Evolutionary conservation across 768 basidiomycete species (phyloP), one percentile per base, ranked within the genome.

Genomic region (Naganishia antarctica): DNA sequence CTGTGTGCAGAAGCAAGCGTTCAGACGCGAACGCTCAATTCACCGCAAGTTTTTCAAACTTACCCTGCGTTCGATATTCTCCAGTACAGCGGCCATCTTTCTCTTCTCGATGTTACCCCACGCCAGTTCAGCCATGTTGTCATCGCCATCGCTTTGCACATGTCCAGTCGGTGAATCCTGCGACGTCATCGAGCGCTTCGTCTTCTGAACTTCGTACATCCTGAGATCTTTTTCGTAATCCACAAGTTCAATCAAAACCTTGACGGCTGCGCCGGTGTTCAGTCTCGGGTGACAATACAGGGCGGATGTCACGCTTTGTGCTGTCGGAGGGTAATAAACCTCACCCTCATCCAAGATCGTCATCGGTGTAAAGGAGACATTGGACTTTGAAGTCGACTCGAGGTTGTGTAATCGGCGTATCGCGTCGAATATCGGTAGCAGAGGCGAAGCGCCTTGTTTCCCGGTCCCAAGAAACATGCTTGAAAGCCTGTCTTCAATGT

Each of bases 261-360:
- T 66, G 7, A 68, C 51, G 9, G 76, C 76, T 6, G 47, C 45
- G 2, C 41, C 34, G 41, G 71, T 72, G 16, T 70, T 68, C 61
- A 77, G 47, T 49, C 76, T 58, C 4, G 76, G 76, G 49, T 77
- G 71, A 48, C 73, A 71, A 50, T 77, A 77, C 21, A 77, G 50
- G 25, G 72, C 66, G 0, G 70, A 71, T 6, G 74, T 75, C 26
- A 70, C 72, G 6, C 68, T 73, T 40, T 71, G 69, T 1, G 74
- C 69, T 3, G 71, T 72, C 25, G 76, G 74, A 32, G 66, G 61
- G 34, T 47, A 58, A 46, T 67, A 67, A 8, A 44, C 8, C 26
- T 59, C 66, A 11, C 23, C 28, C 31, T 63, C 61, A 23, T 62
- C 66, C 28, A 47, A 37, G 15, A 62, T 43, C 8, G 53, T 31